phyloP scores from a whole-genome alignment of 768 basidiomycete genomes.

The Myochromella boudieri region DNA sequence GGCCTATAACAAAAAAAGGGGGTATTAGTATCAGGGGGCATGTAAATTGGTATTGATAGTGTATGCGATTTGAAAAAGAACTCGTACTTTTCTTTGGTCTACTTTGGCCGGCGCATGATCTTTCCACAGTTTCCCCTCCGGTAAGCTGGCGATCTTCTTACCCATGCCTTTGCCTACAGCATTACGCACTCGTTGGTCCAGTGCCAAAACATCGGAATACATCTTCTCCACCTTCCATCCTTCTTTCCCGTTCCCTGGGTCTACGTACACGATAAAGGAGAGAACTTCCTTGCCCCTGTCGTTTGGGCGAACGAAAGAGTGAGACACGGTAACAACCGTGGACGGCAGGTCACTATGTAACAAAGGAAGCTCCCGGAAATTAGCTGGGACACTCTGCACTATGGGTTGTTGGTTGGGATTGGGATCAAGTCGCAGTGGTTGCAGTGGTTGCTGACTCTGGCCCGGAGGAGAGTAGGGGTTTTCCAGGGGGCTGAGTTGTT shows the following conservation, averaged over 20 bases:
- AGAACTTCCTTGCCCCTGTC: slow-evolving; percentile 91
- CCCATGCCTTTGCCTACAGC: slow-evolving; percentile 66
- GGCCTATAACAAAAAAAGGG: slow-evolving; percentile 38
- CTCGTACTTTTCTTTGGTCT: slow-evolving; percentile 88
- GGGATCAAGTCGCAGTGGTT: slow-evolving; percentile 17
- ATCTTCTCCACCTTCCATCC: slow-evolving; percentile 88
- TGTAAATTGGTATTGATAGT: too few relatives aligned
- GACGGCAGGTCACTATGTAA: slow-evolving; percentile 70
- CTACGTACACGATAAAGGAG: slow-evolving; percentile 80
- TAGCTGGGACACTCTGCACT: slow-evolving; percentile 32
- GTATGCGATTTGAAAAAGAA: too few relatives aligned
- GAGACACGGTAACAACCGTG: slow-evolving; percentile 69
- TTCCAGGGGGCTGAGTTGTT: slow-evolving; percentile 16
- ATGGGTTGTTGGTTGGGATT: slow-evolving; percentile 17
- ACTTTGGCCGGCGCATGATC: slow-evolving; percentile 97
- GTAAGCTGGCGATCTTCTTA: slow-evolving; percentile 79
- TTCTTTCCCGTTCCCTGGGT: slow-evolving; percentile 69
- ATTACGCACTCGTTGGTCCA: slow-evolving; percentile 77
- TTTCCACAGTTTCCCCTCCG: slow-evolving; percentile 93
- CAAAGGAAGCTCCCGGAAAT: slow-evolving; percentile 74
- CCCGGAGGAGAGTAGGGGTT: slow-evolving; percentile 20
- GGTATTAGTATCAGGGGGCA: too few relatives aligned
- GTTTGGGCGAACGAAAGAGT: slow-evolving; percentile 84
- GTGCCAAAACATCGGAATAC: slow-evolving; percentile 87
- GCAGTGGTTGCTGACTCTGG: slow-evolving; percentile 18